Evolutionary conservation across 805 yeast species (phyloP).

Genomic region (Jamesozyma gamospora): DNA sequence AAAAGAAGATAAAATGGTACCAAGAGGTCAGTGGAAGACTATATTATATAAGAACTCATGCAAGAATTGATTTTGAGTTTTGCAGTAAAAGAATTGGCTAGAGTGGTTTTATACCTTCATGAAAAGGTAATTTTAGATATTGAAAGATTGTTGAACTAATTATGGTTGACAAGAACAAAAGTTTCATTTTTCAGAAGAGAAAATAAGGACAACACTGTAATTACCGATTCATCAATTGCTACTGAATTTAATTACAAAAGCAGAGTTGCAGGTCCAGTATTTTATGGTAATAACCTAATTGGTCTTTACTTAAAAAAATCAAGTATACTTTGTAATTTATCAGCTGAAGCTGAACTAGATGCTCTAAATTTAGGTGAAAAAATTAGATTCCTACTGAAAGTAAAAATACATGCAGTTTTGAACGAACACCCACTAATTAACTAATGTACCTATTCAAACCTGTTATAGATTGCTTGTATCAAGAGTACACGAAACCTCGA

Average conservation of each 20-base stretch:
- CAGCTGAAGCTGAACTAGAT: not conserved
- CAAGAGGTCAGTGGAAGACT: no score
- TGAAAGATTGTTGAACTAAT: not conserved
- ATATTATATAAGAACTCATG: no score
- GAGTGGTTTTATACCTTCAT: slow-evolving; percentile 1
- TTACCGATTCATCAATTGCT: not conserved
- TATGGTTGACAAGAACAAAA: not conserved
- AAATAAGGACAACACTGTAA: no score
- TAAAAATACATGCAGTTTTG: not conserved
- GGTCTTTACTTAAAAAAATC: not conserved
- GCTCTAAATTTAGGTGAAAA: not conserved
- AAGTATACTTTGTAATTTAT: not conserved
- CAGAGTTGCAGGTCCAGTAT: not conserved
- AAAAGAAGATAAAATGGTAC: no score
- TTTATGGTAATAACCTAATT: not conserved
- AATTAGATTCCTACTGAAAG: not conserved
- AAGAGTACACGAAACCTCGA: not conserved
- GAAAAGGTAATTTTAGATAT: not conserved
- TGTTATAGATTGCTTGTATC: not conserved
- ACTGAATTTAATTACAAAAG: not conserved
- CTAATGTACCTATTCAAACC: not conserved
- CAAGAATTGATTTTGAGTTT: no score
- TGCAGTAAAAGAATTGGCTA: slow-evolving; percentile 1
- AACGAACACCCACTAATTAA: not conserved
- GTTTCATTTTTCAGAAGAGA: not conserved